Percentiles rank a stretch among this genome's conserved stretches.
These are phyloP conservation scores for Leishmania lainsoni DNA, from an alignment of 208 protist species.

Conservation along the genomic window DNA sequence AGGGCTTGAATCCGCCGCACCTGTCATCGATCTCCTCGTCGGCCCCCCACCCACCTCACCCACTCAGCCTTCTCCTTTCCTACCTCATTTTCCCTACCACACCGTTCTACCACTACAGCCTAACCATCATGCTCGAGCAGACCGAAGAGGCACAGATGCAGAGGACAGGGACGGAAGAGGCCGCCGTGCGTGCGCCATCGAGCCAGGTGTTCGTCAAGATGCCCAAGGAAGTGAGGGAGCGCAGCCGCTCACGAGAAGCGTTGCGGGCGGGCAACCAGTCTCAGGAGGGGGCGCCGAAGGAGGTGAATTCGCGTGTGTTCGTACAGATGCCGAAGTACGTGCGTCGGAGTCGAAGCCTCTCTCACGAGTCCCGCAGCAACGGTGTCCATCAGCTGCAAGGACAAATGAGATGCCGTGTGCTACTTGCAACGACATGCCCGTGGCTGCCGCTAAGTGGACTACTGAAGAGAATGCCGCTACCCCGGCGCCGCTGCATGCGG, in stretches of 20 bases:
- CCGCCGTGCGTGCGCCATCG: background rate
- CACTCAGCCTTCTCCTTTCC: background rate
- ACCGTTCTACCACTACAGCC: background rate
- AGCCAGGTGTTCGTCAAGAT: slow-evolving; percentile 2
- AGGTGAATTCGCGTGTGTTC: slow-evolving; percentile 11
- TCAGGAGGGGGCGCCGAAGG: background rate
- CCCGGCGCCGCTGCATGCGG: background rate
- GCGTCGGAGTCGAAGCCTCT: slow-evolving; percentile 20
- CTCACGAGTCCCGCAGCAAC: slow-evolving; percentile 16
- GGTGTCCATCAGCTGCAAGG: background rate
- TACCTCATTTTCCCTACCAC: background rate
- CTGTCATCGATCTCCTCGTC: too few relatives aligned
- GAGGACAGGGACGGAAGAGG: too few relatives aligned
- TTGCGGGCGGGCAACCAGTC: background rate
- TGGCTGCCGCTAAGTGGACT: background rate
- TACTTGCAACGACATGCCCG: background rate
- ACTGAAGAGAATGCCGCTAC: background rate
- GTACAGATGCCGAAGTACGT: slow-evolving; percentile 30
- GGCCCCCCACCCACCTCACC: too few relatives aligned
- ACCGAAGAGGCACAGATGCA: background rate
- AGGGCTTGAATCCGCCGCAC: too few relatives aligned
- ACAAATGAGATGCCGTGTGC: background rate
- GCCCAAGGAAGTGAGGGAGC: background rate
- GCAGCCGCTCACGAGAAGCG: background rate
- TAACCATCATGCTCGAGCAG: background rate